Evolutionary conservation across 371 early-diverging fungal genomes (phyloP).

Genomic region (Nosema muscidifuracis): DNA sequence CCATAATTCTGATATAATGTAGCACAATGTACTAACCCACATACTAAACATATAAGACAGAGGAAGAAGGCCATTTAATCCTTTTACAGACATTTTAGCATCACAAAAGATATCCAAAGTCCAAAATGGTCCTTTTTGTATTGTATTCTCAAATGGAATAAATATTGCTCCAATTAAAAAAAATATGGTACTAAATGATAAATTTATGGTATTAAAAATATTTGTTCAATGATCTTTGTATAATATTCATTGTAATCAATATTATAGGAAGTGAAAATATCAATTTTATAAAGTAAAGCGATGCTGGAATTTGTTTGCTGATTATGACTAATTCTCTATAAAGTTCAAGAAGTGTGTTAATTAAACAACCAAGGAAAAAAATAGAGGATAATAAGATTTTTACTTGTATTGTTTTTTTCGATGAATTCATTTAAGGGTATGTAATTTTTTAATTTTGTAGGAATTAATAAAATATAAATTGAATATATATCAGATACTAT

Average conservation of each 20-base stretch:
- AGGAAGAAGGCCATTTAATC: constrained; percentile 4
- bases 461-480: too few species aligned
- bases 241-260: constrained; percentile 36
- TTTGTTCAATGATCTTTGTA: constrained; percentile 47
- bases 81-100: constrained; percentile 18
- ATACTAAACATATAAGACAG: constrained; percentile 50
- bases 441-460: too few species aligned
- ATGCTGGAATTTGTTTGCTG: constrained; percentile 51
- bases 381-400: constrained; percentile 37
- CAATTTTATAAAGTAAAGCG: constrained; percentile 56
- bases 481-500: too few species aligned
- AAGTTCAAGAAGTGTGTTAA: constrained; percentile 54
- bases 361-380: constrained; percentile 47
- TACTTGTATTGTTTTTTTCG: background rate
- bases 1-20: constrained; percentile 54
- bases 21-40: constrained; percentile 59
- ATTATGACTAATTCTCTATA: constrained; percentile 56
- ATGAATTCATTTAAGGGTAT: background rate
- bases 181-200: constrained; percentile 46
- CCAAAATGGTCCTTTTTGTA: constrained; percentile 23
- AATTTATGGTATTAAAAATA: constrained; percentile 46
- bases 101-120: constrained; percentile 37
- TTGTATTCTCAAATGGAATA: constrained; percentile 29
- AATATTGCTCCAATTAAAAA: constrained; percentile 39
- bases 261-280: constrained; percentile 52